A percentile compares a stretch with the other conserved stretches of the same genome.
These are phyloP conservation scores for Malus hybrid DNA, from an alignment of 331 rosid species.

Conservation along the genomic window DNA sequence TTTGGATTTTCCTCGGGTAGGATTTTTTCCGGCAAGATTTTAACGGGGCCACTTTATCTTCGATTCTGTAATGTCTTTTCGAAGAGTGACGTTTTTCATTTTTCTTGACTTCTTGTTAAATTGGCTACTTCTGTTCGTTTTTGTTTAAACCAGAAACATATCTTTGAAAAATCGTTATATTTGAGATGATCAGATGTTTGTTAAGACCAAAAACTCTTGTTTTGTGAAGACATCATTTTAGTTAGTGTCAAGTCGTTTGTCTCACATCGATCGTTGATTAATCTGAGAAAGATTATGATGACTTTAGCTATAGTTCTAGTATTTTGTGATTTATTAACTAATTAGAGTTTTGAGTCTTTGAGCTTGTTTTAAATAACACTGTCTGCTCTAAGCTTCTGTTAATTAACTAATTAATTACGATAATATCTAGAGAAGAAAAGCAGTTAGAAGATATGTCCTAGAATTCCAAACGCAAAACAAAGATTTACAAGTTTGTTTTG, in stretches of 20 bases:
- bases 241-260: not conserved
- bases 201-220: too few relatives aligned
- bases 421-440: not conserved
- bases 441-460: not conserved
- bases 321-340: not conserved
- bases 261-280: not conserved
- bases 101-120: too few relatives aligned
- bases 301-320: not conserved
- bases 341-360: not conserved
- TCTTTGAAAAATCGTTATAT: too few relatives aligned
- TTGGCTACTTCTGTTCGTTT: too few relatives aligned
- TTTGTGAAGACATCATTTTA: not conserved
- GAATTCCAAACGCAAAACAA: not conserved
- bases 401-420: not conserved
- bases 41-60: too few relatives aligned
- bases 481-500: not conserved
- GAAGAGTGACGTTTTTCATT: too few relatives aligned
- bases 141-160: too few relatives aligned
- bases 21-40: too few relatives aligned
- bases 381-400: not conserved
- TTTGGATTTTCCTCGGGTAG: too few relatives aligned
- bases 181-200: too few relatives aligned
- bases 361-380: not conserved
- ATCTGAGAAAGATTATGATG: not conserved
- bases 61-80: too few relatives aligned